Evolutionary conservation across 495 filamentous ascomycete species (phyloP).

Genomic region (Clohesyomyces aquaticus): DNA sequence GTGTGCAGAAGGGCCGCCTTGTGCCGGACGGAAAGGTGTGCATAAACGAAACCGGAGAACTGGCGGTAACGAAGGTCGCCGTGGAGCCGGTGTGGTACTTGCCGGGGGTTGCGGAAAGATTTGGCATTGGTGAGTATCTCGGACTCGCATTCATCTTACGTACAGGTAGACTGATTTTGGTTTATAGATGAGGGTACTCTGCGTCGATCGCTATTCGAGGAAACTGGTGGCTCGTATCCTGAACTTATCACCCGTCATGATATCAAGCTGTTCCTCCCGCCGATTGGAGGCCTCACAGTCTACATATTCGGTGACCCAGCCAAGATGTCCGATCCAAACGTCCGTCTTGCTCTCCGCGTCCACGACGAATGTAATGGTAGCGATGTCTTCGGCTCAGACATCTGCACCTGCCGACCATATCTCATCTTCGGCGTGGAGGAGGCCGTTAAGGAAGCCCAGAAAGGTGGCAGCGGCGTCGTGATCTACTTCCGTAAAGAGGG

Average conservation of each 20-base stretch:
- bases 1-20: slow-evolving; percentile 75
- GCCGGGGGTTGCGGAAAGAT: slow-evolving; percentile 90
- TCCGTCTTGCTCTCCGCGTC: slow-evolving; percentile 82
- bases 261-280: slow-evolving; percentile 94
- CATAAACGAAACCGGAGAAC: slow-evolving; percentile 77
- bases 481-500: slow-evolving; percentile 99
- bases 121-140: slow-evolving; percentile 71
- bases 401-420: slow-evolving; percentile 97
- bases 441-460: slow-evolving; percentile 94
- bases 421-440: slow-evolving; percentile 96
- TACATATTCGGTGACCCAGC: slow-evolving; percentile 96
- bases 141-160: not conserved
- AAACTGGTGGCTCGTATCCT: slow-evolving; percentile 90
- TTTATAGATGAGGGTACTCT: slow-evolving; percentile 77
- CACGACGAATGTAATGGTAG: slow-evolving; percentile 97
- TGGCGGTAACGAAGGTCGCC: slow-evolving; percentile 95
- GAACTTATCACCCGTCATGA: slow-evolving; percentile 90
- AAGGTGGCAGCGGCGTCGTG: slow-evolving; percentile 91
- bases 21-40: slow-evolving; percentile 90
- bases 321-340: slow-evolving; percentile 86
- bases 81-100: slow-evolving; percentile 96
- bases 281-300: slow-evolving; percentile 93
- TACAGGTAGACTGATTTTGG: not conserved
- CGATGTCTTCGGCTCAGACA: slow-evolving; percentile 98
- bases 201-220: slow-evolving; percentile 86